phyloP scores from a whole-genome alignment of 805 yeast species.

The Wickerhamiella sergipiensis region DNA sequence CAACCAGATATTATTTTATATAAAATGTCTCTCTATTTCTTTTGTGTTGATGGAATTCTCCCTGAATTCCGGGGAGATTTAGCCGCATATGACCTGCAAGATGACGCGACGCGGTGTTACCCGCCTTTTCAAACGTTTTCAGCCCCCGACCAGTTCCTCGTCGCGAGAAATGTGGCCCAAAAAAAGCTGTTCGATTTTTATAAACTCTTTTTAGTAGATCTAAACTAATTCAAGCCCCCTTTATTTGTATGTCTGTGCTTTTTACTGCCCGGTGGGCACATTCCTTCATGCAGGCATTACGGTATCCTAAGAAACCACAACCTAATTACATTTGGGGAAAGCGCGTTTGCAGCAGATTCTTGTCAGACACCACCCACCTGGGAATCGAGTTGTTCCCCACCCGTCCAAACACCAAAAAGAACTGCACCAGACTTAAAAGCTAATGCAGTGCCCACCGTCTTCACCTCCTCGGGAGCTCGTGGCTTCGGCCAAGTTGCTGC shows the following conservation, averaged over 20 bases:
- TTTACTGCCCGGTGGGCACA: background rate
- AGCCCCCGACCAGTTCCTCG: too few species aligned
- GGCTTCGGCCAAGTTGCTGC: conserved; percentile 5
- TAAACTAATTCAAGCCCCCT: background rate
- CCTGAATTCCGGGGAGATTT: background rate
- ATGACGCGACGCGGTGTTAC: background rate
- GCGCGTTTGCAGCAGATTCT: conserved; percentile 3
- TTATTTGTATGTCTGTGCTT: background rate
- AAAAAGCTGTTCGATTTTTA: too few species aligned
- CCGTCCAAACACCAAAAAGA: background rate
- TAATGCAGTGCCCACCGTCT: conserved; percentile 10
- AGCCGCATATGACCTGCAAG: background rate
- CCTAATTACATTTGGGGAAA: background rate
- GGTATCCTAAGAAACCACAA: background rate
- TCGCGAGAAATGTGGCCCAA: background rate
- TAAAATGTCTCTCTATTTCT: background rate
- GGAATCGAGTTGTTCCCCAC: background rate
- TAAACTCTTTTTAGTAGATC: too few species aligned
- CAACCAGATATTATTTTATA: too few species aligned
- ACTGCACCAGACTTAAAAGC: background rate
- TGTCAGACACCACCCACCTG: background rate
- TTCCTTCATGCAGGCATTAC: conserved; percentile 3
- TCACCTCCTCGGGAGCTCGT: conserved; percentile 5
- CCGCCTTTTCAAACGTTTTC: background rate
- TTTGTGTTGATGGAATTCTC: background rate